Base-by-base conservation (phyloP, 1,284 basidiomycete species). In the Pyrrhoderma lamaoense region DNA sequence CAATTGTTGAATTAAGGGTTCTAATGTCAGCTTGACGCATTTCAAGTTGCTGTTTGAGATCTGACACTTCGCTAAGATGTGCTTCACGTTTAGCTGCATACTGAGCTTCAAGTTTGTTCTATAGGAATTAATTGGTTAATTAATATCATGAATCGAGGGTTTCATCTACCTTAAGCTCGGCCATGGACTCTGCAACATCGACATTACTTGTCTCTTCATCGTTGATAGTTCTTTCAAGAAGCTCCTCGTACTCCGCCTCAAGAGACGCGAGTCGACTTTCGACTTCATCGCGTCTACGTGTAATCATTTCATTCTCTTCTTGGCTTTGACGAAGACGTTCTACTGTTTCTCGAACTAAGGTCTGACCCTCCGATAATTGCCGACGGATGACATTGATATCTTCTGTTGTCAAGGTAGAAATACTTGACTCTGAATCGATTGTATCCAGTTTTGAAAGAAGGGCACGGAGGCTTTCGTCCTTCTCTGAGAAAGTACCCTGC, bases 231-330 rank as follows among this genome's bases (percentile, higher is more conserved):
- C 89, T 90, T 72, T 91, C 88, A 25, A 99, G 76, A 35, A 99
- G 75, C 68, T 98, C 94, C 67, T 99, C 96, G 62, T 97, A 98
- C 64, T 97, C 94, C 3, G 86, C 76, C 70, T 98, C 93, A 47
- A 98, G 74, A 34, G 82, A 78, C 35, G 80, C 70, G 47, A 97
- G 77, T 54, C 93, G 79, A 52, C 77, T 76, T 69, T 98, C 93
- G 39, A 98, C 70, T 64, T 99, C 96, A 57, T 92, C 88, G 52
- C 86, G 79, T 58, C 94, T 75, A 61, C 92, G 80, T 27, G 76
- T 72, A 54, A 93, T 75, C 72, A 93, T 80, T 62, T 95, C 93
- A 57, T 84, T 87, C 74, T 98, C 94, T 67, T 98, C 93, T 63
- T 94, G 89, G 57, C 83, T 85, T 67, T 91, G 85, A 53, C 92